Conservation (phyloP, 2,329 filamentous ascomycete genomes). For the Trichoderma atrobrunneum region DNA sequence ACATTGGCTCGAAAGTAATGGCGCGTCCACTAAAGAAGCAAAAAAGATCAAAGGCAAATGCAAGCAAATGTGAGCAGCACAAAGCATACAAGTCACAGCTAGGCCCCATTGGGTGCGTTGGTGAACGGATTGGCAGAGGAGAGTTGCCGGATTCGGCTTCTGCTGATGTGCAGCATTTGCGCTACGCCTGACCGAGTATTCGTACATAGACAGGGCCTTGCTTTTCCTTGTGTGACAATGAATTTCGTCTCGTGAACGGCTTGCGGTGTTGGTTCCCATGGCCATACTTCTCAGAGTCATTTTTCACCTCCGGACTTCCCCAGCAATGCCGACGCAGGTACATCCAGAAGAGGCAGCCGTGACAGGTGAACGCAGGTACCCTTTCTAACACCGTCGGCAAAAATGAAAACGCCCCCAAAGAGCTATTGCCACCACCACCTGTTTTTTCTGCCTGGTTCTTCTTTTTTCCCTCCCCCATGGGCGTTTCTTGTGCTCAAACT, state of each 20-base stretch:
- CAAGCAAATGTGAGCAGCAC: not conserved
- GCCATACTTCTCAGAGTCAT: not conserved
- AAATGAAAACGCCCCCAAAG: constrained; percentile 7
- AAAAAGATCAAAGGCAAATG: not conserved
- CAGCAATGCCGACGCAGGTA: not conserved
- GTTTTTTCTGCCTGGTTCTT: not conserved
- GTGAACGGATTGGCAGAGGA: not conserved
- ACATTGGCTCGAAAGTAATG: not conserved
- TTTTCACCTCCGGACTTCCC: not conserved
- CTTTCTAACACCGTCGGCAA: not conserved
- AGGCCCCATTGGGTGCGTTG: not conserved
- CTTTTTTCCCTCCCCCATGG: not conserved
- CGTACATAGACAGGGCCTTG: not conserved
- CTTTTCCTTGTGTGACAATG: not conserved
- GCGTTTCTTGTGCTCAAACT: not conserved
- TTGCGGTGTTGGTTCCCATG: not conserved
- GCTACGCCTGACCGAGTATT: not conserved
- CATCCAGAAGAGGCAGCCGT: not conserved
- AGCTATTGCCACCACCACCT: not conserved
- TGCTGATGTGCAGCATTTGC: not conserved
- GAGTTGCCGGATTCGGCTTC: not conserved
- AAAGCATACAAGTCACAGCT: not conserved
- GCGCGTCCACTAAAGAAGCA: not conserved
- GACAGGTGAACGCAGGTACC: not conserved
- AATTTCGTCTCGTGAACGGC: not conserved